A percentile compares a stretch with the other conserved stretches of the same genome.
Conservation (phyloP, 106 monocot species). For the Hemerocallis citrina region DNA sequence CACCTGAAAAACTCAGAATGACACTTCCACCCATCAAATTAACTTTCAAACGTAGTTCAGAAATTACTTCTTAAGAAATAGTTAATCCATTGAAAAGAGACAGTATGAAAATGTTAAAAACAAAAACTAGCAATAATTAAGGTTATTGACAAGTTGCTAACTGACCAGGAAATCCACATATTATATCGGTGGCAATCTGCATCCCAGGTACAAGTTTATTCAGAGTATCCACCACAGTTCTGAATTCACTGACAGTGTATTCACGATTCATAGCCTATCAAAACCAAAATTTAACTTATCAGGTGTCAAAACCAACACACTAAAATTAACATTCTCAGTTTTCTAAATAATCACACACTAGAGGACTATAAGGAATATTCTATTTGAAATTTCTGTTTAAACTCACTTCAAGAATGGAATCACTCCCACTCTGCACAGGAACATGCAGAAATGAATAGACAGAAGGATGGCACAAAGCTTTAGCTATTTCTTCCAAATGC, state of each 20-base stretch:
- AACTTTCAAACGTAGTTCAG: no score
- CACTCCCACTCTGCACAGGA: slow-evolving; percentile 93
- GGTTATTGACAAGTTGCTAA: no score
- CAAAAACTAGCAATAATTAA: not conserved
- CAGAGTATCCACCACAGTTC: slow-evolving; percentile 82
- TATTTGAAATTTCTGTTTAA: slow-evolving; percentile 1
- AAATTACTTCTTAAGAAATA: no score
- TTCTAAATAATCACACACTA: no score
- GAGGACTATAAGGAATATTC: not conserved
- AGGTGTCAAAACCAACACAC: not conserved
- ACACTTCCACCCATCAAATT: not conserved
- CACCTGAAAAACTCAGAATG: slow-evolving; percentile 48
- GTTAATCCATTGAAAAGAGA: no score
- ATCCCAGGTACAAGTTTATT: slow-evolving; percentile 85
- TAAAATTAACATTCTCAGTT: not conserved
- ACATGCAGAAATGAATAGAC: slow-evolving; percentile 98
- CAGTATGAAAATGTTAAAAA: not conserved
- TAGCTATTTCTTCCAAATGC: slow-evolving; percentile 88
- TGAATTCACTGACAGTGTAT: slow-evolving; percentile 85
- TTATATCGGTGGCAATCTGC: slow-evolving; percentile 98
- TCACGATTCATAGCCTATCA: slow-evolving; percentile 95
- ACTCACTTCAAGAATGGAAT: slow-evolving; percentile 70
- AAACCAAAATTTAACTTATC: not conserved
- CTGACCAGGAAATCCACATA: slow-evolving; percentile 96
- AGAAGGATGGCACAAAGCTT: slow-evolving; percentile 78